phyloP scores from a whole-genome alignment of 2,329 filamentous ascomycete genomes.

The Ascochyta clinopodiicola region DNA sequence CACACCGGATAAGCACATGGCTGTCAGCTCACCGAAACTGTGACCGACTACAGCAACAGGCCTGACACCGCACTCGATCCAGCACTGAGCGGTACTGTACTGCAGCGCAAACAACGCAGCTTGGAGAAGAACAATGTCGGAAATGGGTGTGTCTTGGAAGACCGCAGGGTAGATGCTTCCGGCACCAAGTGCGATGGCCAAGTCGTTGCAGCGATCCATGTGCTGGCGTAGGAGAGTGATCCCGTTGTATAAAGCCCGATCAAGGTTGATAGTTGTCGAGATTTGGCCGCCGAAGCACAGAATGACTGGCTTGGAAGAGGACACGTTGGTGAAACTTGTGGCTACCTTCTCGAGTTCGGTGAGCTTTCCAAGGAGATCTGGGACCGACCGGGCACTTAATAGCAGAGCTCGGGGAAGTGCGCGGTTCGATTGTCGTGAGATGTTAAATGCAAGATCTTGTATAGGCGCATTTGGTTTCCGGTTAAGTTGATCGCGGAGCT shows the following conservation, averaged over 20 bases:
- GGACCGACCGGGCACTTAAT: conserved; percentile 1
- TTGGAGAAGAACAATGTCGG: conserved; percentile 32
- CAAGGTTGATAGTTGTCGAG: conserved; percentile 1
- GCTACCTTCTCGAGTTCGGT: neutral
- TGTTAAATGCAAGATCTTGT: conserved; percentile 22
- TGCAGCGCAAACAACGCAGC: conserved; percentile 42
- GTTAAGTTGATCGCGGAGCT: neutral
- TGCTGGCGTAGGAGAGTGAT: conserved; percentile 17
- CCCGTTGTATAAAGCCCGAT: conserved; percentile 6
- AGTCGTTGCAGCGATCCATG: conserved; percentile 20
- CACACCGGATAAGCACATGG: conserved; percentile 43
- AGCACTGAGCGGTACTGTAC: conserved; percentile 36
- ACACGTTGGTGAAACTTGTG: neutral
- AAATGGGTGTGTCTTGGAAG: conserved; percentile 11
- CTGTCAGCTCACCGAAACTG: conserved; percentile 40
- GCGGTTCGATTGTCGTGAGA: conserved; percentile 15
- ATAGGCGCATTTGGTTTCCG: neutral
- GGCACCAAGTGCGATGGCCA: conserved; percentile 4
- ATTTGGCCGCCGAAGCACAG: conserved; percentile 32
- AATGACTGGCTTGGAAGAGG: conserved; percentile 17
- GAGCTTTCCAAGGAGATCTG: conserved; percentile 11
- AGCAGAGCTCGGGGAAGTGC: conserved; percentile 9
- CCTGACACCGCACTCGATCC: conserved; percentile 30
- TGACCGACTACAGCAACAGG: conserved; percentile 41
- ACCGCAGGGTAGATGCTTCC: conserved; percentile 24